Conservation (phyloP, 75 land plant species). For the Selaginella moellendorffii region DNA sequence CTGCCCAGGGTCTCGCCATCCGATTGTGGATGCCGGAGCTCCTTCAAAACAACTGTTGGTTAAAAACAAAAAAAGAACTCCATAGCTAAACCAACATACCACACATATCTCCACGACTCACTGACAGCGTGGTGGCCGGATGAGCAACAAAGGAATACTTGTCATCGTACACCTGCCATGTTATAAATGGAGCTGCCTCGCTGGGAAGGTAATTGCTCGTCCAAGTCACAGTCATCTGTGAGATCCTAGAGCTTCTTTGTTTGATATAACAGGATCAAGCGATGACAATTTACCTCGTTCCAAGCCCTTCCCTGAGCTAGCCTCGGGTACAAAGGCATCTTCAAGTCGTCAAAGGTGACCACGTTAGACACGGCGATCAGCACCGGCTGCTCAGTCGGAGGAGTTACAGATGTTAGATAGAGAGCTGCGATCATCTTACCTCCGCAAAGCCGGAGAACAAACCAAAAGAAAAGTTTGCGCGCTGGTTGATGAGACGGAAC, state of each 20-base stretch:
- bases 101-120: constrained; percentile 70
- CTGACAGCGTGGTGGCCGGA: constrained; percentile 74
- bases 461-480: constrained; percentile 75
- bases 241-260: constrained; percentile 6
- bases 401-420: neutral
- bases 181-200: constrained; percentile 65
- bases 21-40: constrained; percentile 84
- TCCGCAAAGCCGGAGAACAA: constrained; percentile 65
- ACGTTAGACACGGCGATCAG: constrained; percentile 68
- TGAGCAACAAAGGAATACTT: constrained; percentile 13
- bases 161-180: constrained; percentile 48
- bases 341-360: constrained; percentile 50
- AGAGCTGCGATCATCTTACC: constrained; percentile 31
- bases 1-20: constrained; percentile 96
- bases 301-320: constrained; percentile 64
- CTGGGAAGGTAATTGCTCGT: constrained; percentile 77
- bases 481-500: constrained; percentile 72
- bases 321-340: constrained; percentile 72
- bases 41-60: constrained; percentile 30
- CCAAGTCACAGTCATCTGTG: constrained; percentile 94
- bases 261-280: neutral
- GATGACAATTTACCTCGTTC: constrained; percentile 55
- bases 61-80: constrained; percentile 1
- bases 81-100: constrained; percentile 29
- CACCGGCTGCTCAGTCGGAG: constrained; percentile 52